Conservation (phyloP, 148 eudicot genomes). For the Hydrangea macrophylla region DNA sequence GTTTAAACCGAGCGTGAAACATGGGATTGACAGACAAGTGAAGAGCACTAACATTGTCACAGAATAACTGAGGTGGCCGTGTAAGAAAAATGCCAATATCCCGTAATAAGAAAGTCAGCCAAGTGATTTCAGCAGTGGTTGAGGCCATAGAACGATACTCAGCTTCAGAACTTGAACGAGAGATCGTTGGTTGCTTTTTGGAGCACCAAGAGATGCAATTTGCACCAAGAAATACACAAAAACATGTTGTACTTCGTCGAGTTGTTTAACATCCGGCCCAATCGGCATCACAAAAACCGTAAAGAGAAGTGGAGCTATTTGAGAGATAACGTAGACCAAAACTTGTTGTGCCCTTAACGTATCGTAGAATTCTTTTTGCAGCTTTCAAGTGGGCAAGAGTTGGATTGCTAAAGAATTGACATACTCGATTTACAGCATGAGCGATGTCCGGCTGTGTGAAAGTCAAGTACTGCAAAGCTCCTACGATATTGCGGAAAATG, state of each 20-base stretch:
- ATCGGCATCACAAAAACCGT: not conserved
- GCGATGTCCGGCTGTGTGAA: too few species aligned
- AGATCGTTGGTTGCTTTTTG: too few species aligned
- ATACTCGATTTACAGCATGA: too few species aligned
- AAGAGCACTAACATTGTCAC: constrained; percentile 1
- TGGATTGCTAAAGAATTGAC: too few species aligned
- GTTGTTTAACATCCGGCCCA: not conserved
- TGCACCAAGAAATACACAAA: not conserved
- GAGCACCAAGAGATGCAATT: not conserved
- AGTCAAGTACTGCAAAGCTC: too few species aligned
- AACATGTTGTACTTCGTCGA: not conserved
- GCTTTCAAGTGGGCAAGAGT: too few species aligned
- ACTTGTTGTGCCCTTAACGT: not conserved
- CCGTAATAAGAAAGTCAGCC: constrained; percentile 1
- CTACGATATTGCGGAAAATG: too few species aligned
- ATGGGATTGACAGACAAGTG: not conserved
- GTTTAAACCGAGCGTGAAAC: constrained; percentile 1
- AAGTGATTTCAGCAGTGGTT: too few species aligned
- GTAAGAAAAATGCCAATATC: not conserved
- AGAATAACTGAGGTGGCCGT: not conserved
- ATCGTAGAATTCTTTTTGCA: too few species aligned
- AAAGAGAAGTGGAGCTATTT: not conserved
- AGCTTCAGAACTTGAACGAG: too few species aligned
- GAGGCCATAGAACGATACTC: too few species aligned
- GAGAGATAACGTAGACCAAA: not conserved